phyloP scores from a whole-genome alignment of 1,284 basidiomycete species.

The Clitocybe nebularis region DNA sequence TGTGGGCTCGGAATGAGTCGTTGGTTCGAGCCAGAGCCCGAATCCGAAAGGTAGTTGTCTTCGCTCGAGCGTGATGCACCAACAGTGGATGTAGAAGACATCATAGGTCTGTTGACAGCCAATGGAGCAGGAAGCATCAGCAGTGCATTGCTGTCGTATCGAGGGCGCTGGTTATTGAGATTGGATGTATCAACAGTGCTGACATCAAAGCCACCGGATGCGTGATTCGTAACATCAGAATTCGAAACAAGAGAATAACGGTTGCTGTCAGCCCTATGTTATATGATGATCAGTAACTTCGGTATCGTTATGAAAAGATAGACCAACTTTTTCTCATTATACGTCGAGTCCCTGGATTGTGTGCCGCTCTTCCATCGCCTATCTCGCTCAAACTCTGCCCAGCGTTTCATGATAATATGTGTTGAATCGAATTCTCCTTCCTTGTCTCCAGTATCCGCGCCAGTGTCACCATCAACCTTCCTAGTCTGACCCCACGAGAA shows the following conservation, averaged over 20 bases:
- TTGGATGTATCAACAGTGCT: constrained; percentile 59
- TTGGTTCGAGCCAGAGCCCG: constrained; percentile 54
- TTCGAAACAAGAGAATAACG: constrained; percentile 77
- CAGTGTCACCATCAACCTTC: constrained; percentile 74
- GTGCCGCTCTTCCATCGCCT: constrained; percentile 88
- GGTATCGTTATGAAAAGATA: too few relatives aligned
- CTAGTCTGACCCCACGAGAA: constrained; percentile 99
- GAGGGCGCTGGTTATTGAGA: constrained; percentile 39
- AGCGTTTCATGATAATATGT: constrained; percentile 98
- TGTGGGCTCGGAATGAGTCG: constrained; percentile 53
- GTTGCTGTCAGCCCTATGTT: constrained; percentile 43
- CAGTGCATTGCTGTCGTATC: constrained; percentile 64
- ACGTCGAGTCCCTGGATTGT: constrained; percentile 77
- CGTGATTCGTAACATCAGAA: constrained; percentile 59
- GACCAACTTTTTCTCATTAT: constrained; percentile 68
- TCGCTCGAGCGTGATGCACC: constrained; percentile 62
- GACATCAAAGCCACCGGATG: constrained; percentile 49
- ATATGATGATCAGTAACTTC: too few relatives aligned
- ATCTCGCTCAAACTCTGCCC: constrained; percentile 98
- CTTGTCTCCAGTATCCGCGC: constrained; percentile 79
- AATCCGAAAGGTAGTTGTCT: constrained; percentile 52
- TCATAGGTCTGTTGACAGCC: constrained; percentile 45
- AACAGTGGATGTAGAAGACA: constrained; percentile 54
- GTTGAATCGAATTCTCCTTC: constrained; percentile 95
- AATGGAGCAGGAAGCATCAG: constrained; percentile 71